Percentiles rank a stretch among this genome's conserved stretches.
These are phyloP conservation scores for Hericium erinaceus DNA, from an alignment of 768 basidiomycete species.

Conservation along the genomic window DNA sequence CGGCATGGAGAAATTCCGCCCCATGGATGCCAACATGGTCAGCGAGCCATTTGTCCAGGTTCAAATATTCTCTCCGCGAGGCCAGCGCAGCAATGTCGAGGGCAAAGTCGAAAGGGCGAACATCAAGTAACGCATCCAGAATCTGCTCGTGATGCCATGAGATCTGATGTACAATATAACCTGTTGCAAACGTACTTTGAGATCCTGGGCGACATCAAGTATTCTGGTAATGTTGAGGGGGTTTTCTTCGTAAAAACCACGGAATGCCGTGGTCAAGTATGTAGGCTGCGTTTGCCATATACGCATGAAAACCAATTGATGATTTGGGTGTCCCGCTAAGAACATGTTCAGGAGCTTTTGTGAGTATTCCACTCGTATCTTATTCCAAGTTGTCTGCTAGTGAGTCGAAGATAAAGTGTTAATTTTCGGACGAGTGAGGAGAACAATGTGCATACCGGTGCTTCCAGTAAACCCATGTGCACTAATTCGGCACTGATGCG, in stretches of 20 bases:
- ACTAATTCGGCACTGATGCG: constrained; percentile 92
- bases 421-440: not conserved
- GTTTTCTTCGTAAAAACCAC: constrained; percentile 86
- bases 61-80: constrained; percentile 86
- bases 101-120: constrained; percentile 81
- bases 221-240: constrained; percentile 92
- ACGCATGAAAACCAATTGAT: constrained; percentile 94
- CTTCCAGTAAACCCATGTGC: constrained; percentile 86
- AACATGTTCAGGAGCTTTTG: constrained; percentile 83
- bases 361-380: constrained; percentile 80
- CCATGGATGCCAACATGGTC: constrained; percentile 80
- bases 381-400: constrained; percentile 78
- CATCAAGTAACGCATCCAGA: constrained; percentile 84
- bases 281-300: constrained; percentile 87
- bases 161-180: not conserved
- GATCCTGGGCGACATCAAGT: constrained; percentile 88
- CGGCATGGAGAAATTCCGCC: constrained; percentile 75
- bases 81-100: constrained; percentile 93
- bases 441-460: constrained; percentile 54
- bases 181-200: constrained; percentile 52
- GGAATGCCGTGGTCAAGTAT: constrained; percentile 81
- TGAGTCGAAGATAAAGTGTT: constrained; percentile 6
- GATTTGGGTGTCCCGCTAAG: constrained; percentile 85
- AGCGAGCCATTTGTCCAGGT: constrained; percentile 94
- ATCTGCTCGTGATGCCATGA: constrained; percentile 41